Conservation (phyloP, 495 filamentous ascomycete genomes). For the Penicillium mononematosum region DNA sequence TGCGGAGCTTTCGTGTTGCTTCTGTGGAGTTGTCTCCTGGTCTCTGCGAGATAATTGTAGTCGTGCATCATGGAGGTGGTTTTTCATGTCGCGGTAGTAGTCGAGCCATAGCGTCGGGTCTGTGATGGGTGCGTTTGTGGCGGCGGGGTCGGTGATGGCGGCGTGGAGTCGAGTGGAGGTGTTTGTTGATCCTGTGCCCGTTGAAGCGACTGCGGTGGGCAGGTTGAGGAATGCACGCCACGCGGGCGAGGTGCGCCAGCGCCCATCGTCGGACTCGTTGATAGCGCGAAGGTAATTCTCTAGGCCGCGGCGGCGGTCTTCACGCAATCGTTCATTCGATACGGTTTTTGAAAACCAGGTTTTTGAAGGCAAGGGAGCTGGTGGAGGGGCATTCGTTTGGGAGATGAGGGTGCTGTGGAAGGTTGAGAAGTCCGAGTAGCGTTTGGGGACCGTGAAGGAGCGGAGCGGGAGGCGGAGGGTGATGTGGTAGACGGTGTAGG, state of each 20-base stretch:
- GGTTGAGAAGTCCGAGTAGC: constrained; percentile 86
- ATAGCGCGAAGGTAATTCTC: constrained; percentile 82
- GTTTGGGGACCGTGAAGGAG: constrained; percentile 83
- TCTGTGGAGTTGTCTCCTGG: constrained; percentile 62
- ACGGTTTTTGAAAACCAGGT: constrained; percentile 83
- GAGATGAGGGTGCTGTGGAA: constrained; percentile 69
- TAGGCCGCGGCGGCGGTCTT: constrained; percentile 70
- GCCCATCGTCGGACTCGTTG: constrained; percentile 67
- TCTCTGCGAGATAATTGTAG: constrained; percentile 73
- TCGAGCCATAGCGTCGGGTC: constrained; percentile 89
- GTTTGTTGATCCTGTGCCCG: constrained; percentile 39
- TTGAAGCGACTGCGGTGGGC: constrained; percentile 53
- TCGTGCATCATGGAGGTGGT: constrained; percentile 76
- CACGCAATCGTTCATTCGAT: constrained; percentile 71
- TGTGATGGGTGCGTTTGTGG: constrained; percentile 50
- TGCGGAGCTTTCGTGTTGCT: constrained; percentile 74
- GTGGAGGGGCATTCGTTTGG: constrained; percentile 60
- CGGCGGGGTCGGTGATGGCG: constrained; percentile 45
- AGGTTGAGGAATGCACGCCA: constrained; percentile 90
- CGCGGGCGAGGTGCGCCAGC: constrained; percentile 80
- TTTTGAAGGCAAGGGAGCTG: constrained; percentile 71
- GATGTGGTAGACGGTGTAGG: constrained; percentile 92
- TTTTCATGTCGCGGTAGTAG: constrained; percentile 77
- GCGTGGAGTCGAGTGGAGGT: constrained; percentile 41
- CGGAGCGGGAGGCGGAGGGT: constrained; percentile 82